Base-by-base conservation (phyloP, 1,139 yeast species). In the Magnusiomyces fungicola region DNA sequence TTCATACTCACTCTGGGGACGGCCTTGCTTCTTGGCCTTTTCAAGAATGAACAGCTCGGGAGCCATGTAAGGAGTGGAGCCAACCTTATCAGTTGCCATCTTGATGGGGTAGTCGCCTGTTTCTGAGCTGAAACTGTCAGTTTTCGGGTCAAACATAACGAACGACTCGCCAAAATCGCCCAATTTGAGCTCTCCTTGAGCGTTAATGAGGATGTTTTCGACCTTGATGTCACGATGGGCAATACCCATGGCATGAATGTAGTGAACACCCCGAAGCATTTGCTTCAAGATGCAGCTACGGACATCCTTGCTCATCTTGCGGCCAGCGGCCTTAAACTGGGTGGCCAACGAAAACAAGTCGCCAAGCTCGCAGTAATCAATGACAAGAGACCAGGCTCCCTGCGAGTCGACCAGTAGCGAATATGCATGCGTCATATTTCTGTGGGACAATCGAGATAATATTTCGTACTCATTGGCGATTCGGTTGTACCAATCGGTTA, bases 1-100 rank as follows among this genome's bases (percentile, higher is more conserved):
- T 55, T 46, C 32, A 74, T 36, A 39, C 22, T 48, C 55, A 25
- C 38, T 50, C 44, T 43, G 51, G 24, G 56, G 61, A 75, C 42
- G 45, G 32, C 50, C 57, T 6, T 45, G 40, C 43, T 48, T 53
- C 48, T 46, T 54, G 32, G 55, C 46, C 10, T 42, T 51, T 5
- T 19, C 21, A 14, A 30, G 22, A 21, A 32, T 14, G 45, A 62
- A 86, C 59, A 86, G 94, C 67, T 88, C 96, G 0, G 96, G 96
- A 0, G 96, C 94, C 58, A 88, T 85, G 62, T 87, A 88, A 1
- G 96, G 95, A 9, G 84, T 79, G 0, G 92, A 81, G 3, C 96
- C 96, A 63, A 78, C 52, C 22, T 55, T 43, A 4, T 59, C 60
- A 3, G 30, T 27, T 12, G 55, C 51, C 33, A 53, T 51, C 32